Conservation (phyloP, 192 early-diverging fungal genomes). For the Piromyces finnis region DNA sequence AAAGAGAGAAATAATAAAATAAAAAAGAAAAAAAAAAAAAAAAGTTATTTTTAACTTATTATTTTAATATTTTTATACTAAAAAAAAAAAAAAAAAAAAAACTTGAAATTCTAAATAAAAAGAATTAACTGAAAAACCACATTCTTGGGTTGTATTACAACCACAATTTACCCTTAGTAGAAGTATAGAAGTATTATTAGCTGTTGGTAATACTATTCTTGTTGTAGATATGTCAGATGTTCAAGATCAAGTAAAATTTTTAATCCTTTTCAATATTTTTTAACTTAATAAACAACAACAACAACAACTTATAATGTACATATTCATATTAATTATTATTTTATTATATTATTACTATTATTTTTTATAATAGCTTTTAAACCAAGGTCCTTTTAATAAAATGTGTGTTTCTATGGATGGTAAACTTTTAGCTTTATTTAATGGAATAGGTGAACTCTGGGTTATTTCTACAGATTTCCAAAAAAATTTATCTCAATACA, state of each 20-base stretch:
- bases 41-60: no score
- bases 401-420: slow-evolving; percentile 91
- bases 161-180: slow-evolving; percentile 71
- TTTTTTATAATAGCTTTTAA: slow-evolving; percentile 29
- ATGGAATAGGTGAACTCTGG: slow-evolving; percentile 56
- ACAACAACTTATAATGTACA: no score
- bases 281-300: no score
- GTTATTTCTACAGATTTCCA: slow-evolving; percentile 93
- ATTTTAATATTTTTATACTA: no score
- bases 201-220: slow-evolving; percentile 57
- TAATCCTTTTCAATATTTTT: not conserved
- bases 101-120: no score
- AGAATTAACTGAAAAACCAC: slow-evolving; percentile 45
- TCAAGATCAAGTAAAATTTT: slow-evolving; percentile 53
- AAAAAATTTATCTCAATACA: slow-evolving; percentile 72
- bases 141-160: slow-evolving; percentile 76
- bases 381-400: slow-evolving; percentile 71
- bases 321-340: no score
- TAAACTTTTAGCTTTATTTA: slow-evolving; percentile 76
- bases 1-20: no score
- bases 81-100: no score
- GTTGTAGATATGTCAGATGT: slow-evolving; percentile 58
- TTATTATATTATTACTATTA: not conserved
- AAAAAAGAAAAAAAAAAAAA: no score
- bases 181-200: slow-evolving; percentile 77